Percentiles rank a stretch among this genome's conserved stretches.
Conservation (phyloP, 495 filamentous ascomycete species). For the Tirmania nivea region DNA sequence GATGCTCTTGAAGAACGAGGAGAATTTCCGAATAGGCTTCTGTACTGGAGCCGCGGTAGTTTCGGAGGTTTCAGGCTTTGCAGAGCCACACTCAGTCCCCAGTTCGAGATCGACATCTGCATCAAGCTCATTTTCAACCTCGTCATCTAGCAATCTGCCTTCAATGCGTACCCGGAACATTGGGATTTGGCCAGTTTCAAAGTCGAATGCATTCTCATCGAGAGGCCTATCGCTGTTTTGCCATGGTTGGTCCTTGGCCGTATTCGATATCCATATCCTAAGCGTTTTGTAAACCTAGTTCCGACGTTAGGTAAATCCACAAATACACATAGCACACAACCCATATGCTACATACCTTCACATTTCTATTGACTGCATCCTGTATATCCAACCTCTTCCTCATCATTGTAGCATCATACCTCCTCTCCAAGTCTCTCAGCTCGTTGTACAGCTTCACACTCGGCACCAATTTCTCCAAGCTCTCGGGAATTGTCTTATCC, state of each 20-base stretch:
- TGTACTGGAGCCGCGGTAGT: background rate
- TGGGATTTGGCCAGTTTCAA: constrained; percentile 41
- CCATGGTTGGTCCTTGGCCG: constrained; percentile 85
- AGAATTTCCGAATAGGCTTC: constrained; percentile 38
- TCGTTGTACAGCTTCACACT: constrained; percentile 61
- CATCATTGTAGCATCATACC: constrained; percentile 83
- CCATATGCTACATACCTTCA: constrained; percentile 31
- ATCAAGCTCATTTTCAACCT: constrained; percentile 25
- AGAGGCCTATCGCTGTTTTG: constrained; percentile 37
- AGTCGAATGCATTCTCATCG: constrained; percentile 51
- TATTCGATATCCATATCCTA: constrained; percentile 90
- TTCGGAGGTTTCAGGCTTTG: constrained; percentile 15
- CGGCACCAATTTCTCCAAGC: constrained; percentile 66
- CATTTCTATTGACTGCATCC: constrained; percentile 56
- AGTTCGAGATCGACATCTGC: constrained; percentile 39
- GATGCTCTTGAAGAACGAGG: constrained; percentile 88
- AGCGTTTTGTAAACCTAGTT: constrained; percentile 52
- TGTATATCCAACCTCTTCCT: constrained; percentile 79
- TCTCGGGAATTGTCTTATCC: constrained; percentile 83
- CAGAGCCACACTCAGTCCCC: constrained; percentile 23
- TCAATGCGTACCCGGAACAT: constrained; percentile 85
- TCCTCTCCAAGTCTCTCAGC: constrained; percentile 68
- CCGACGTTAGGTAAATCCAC: background rate
- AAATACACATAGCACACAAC: background rate
- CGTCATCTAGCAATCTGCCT: constrained; percentile 64